Base-by-base conservation (phyloP, 164 flowering plant species). In the Cinnamomum micranthum region DNA sequence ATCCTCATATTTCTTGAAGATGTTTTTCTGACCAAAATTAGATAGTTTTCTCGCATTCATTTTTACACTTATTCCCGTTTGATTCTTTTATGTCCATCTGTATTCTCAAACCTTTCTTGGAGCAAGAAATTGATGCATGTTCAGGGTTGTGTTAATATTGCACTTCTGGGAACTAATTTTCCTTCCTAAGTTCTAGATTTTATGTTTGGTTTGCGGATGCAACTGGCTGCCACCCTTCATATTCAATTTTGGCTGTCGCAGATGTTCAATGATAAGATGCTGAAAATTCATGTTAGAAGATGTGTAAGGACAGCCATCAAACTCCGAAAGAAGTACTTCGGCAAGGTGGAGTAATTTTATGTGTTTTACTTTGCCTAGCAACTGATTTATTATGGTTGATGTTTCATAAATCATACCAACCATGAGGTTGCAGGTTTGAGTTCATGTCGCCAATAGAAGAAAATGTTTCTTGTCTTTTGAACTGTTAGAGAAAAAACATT, bases 181-280 rank as follows among this genome's bases (percentile, higher is more conserved):
- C 50, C 31, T 67, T 47, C 50, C 20, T 31, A 67, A n/a, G 35
- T 69, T n/a, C 55, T 13, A 31, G 47, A 28, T 72, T 35, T 62
- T 62, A 22, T 66, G 62, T 58, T 50, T 11, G 76, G 28, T 28
- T 50, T 15, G 50, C 50, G 33, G 58, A 50, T 19, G 23, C 63
- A 23, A 52, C 65, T 52, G 58, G 71, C 24, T 69, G 62, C 3
- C 13, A 17, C 13, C 69, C 15, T 67, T 67, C 27, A 24, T 63
- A 9, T 74, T 35, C 65, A 10, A 23, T 65, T 65, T 65, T 65
- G 4, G 4, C 65, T 70, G 63, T 81, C 77, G 83, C 91, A 93
- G 98, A 90, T 90, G 81, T 93, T 90, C 80, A 93, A 92, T 84
- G 98, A 93, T 75, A 93, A 86, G n/a, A 76, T 85, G 85, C 88